Percentiles rank a stretch among this genome's conserved stretches.
Evolutionary conservation across 768 basidiomycete species (phyloP).

Genomic region (Suillus luteus): DNA sequence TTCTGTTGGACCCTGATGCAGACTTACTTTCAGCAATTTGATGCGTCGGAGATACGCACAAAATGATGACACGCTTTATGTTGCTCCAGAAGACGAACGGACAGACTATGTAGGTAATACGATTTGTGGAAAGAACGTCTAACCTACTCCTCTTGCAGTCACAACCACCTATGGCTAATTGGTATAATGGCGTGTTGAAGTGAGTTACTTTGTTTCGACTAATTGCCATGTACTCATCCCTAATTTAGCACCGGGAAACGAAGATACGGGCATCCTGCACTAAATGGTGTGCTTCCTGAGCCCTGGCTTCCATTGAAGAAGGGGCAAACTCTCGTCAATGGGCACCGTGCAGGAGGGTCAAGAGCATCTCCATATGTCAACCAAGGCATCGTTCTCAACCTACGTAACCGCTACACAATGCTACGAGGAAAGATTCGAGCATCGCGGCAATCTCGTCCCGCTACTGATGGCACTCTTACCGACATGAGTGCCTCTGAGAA

Average conservation of each 20-base stretch:
- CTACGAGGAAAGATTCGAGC: slow-evolving; percentile 38
- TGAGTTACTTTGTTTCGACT: slow-evolving; percentile 33
- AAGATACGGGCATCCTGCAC: slow-evolving; percentile 92
- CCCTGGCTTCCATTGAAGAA: slow-evolving; percentile 95
- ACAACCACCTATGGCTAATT: slow-evolving; percentile 95
- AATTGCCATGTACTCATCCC: slow-evolving; percentile 13
- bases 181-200: slow-evolving; percentile 93
- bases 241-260: slow-evolving; percentile 81
- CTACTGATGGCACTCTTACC: slow-evolving; percentile 11
- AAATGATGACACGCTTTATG: slow-evolving; percentile 93
- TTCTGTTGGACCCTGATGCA: slow-evolving; percentile 5
- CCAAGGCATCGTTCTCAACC: slow-evolving; percentile 79
- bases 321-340: slow-evolving; percentile 73
- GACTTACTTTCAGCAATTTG: slow-evolving; percentile 58
- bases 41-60: slow-evolving; percentile 87
- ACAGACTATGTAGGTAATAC: slow-evolving; percentile 74
- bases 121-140: not conserved
- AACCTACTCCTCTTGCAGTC: slow-evolving; percentile 48
- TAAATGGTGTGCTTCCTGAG: slow-evolving; percentile 89
- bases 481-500: slow-evolving; percentile 14
- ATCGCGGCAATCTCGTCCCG: slow-evolving; percentile 15
- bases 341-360: slow-evolving; percentile 36
- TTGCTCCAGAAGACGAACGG: slow-evolving; percentile 90
- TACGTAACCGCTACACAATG: slow-evolving; percentile 70
- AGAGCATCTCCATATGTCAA: slow-evolving; percentile 42